Evolutionary conservation across 441 rosid genomes (phyloP).

Genomic region (Gossypium davidsonii): DNA sequence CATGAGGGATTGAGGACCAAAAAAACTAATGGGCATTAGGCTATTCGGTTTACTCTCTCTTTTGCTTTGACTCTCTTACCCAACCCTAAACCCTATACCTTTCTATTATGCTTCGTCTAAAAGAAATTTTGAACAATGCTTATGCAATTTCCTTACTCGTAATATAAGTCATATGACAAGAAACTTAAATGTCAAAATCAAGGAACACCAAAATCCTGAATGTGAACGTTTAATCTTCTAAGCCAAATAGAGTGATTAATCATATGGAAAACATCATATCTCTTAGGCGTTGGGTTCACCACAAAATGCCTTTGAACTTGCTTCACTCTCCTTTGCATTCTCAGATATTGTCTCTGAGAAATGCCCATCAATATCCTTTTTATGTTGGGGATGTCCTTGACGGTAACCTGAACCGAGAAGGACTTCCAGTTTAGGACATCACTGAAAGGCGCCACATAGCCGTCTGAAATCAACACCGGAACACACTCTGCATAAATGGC

Average conservation of each 20-base stretch:
- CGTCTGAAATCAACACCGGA: conserved; percentile 30
- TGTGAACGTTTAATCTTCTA: conserved; percentile 28
- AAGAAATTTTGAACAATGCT: no score
- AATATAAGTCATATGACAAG: background rate
- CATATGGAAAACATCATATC: conserved; percentile 35
- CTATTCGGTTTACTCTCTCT: no score
- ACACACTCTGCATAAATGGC: conserved; percentile 35
- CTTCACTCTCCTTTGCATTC: conserved; percentile 28
- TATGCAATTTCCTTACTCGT: no score
- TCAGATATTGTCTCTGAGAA: conserved; percentile 26
- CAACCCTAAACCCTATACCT: no score
- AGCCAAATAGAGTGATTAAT: conserved; percentile 35
- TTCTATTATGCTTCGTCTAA: no score
- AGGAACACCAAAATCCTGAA: conserved; percentile 19
- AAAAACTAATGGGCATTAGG: no score
- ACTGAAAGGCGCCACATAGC: conserved; percentile 30
- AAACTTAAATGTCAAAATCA: background rate
- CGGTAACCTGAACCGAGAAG: conserved; percentile 22
- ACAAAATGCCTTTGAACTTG: conserved; percentile 33
- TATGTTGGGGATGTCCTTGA: conserved; percentile 26
- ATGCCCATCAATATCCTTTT: conserved; percentile 24
- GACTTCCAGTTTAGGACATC: conserved; percentile 31
- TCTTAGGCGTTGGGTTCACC: conserved; percentile 24
- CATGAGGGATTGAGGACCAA: no score
- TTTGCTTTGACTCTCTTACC: no score